Evolutionary conservation across 129 eudicot genomes (phyloP).

Genomic region (Tagetes erecta): DNA sequence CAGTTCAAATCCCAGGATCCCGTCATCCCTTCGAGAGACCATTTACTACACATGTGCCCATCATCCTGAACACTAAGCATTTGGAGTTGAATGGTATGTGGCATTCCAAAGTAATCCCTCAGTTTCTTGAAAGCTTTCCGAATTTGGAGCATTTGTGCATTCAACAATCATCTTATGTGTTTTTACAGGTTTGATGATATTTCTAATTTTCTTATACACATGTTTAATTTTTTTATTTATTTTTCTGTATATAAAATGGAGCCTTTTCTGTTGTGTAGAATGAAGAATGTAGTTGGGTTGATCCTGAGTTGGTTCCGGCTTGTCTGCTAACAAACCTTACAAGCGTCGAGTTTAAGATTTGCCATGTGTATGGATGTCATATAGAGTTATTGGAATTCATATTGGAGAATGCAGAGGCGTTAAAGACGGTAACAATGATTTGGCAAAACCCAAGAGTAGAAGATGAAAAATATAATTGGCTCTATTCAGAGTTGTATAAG

Average conservation of each 20-base stretch:
- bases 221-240: background rate
- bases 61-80: background rate
- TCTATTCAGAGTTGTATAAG: background rate
- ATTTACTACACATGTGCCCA: background rate
- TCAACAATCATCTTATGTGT: background rate
- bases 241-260: background rate
- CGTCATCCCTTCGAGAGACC: background rate
- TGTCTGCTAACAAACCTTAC: background rate
- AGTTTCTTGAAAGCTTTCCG: background rate
- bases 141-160: background rate
- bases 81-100: background rate
- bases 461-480: background rate
- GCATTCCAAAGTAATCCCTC: background rate
- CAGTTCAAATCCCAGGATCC: background rate
- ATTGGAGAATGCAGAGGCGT: background rate
- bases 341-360: background rate
- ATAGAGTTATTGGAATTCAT: background rate
- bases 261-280: background rate
- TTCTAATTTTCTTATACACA: background rate
- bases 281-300: background rate
- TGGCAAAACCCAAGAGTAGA: background rate
- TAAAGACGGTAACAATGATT: slow-evolving; percentile 1
- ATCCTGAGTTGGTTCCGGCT: background rate
- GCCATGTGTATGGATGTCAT: background rate
- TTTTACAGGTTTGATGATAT: background rate